These are phyloP conservation scores for Komagataella populi DNA, from an alignment of 805 yeast genomes.

Conservation along the genomic window DNA sequence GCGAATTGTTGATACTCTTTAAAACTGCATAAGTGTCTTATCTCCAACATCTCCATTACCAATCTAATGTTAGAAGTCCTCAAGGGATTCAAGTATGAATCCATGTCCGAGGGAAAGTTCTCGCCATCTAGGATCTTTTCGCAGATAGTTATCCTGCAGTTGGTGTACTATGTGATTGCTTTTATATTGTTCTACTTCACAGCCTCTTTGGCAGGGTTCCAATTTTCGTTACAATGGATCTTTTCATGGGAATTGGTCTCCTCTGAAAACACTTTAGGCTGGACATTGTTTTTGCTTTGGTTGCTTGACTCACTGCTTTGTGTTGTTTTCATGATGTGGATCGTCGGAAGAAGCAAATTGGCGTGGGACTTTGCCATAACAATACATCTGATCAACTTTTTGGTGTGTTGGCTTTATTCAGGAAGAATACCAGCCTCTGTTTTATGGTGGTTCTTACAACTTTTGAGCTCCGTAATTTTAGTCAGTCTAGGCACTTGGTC, in stretches of 20 bases:
- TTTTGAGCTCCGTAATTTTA: conserved; percentile 51
- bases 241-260: conserved; percentile 72
- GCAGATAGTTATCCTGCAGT: conserved; percentile 70
- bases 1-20: not conserved
- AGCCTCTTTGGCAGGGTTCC: conserved; percentile 58
- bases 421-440: conserved; percentile 55
- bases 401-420: conserved; percentile 54
- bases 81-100: not conserved
- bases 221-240: conserved; percentile 53
- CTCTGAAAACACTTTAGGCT: conserved; percentile 67
- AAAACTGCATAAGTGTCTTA: not conserved
- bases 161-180: conserved; percentile 69
- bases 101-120: not conserved
- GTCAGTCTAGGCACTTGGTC: conserved; percentile 80
- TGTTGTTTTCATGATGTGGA: conserved; percentile 70
- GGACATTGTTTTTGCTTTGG: conserved; percentile 68
- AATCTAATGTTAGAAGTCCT: not conserved
- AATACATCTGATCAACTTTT: conserved; percentile 65
- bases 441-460: conserved; percentile 79
- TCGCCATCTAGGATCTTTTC: conserved; percentile 47
- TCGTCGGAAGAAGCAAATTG: conserved; percentile 84
- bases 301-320: conserved; percentile 70
- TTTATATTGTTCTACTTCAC: conserved; percentile 48
- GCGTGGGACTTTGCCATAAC: conserved; percentile 98
- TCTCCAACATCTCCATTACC: not conserved